Evolutionary conservation across 345 rosid species (phyloP).

Genomic region (Citrus unshiu): DNA sequence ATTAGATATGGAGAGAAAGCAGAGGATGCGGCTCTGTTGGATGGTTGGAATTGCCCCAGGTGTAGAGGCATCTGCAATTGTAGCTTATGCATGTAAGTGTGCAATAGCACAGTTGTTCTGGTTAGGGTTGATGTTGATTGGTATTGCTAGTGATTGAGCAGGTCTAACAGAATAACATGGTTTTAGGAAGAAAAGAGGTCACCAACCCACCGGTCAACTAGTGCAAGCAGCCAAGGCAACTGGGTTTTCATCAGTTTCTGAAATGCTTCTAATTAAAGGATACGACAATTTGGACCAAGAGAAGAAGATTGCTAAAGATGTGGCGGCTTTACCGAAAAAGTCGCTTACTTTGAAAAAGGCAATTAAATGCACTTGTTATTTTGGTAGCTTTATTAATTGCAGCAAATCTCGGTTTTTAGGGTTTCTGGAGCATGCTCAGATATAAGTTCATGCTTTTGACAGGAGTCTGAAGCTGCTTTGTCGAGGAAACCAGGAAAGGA

Average conservation of each 20-base stretch:
- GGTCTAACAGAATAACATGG: slow-evolving; percentile 9
- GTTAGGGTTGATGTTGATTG: not conserved
- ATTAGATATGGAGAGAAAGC: slow-evolving; percentile 74
- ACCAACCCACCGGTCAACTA: slow-evolving; percentile 65
- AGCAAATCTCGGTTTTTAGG: not conserved
- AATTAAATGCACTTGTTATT: not conserved
- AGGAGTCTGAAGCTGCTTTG: slow-evolving; percentile 30
- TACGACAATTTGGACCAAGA: slow-evolving; percentile 27
- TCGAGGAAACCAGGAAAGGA: slow-evolving; percentile 51
- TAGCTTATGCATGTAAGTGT: slow-evolving; percentile 74
- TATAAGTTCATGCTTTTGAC: slow-evolving; percentile 19
- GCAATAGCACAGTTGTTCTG: not conserved
- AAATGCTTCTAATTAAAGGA: slow-evolving; percentile 49
- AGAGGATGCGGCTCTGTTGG: slow-evolving; percentile 40
- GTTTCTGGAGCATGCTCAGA: not conserved
- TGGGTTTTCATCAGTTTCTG: slow-evolving; percentile 74
- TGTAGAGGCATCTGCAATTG: slow-evolving; percentile 86
- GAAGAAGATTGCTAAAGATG: slow-evolving; percentile 15
- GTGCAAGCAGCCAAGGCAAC: slow-evolving; percentile 53
- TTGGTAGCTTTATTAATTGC: not conserved
- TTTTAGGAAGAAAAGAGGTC: slow-evolving; percentile 72
- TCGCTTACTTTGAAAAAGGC: slow-evolving; percentile 25
- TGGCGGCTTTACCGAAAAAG: slow-evolving; percentile 27
- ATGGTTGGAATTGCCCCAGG: slow-evolving; percentile 73
- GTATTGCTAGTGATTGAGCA: not conserved